A percentile compares a stretch with the other conserved stretches of the same genome.
These are phyloP conservation scores for Noccaea bulbosa DNA, from an alignment of 345 rosid genomes.

Conservation along the genomic window DNA sequence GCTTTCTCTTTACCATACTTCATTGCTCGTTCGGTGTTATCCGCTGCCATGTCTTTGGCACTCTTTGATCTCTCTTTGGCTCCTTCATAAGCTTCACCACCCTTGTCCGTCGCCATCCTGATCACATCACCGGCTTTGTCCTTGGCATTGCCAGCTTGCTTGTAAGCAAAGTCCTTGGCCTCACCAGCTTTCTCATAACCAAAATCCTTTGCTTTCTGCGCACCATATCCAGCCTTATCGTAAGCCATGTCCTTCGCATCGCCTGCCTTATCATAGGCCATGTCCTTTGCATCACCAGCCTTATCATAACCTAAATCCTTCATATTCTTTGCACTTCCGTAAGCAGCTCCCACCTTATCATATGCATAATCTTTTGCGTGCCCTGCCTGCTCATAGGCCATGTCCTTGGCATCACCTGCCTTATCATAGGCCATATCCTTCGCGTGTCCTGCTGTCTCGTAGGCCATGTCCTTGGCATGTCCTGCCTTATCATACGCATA, in stretches of 20 bases:
- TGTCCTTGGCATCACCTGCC: background rate
- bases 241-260: constrained; percentile 8
- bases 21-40: constrained; percentile 31
- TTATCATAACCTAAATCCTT: constrained; percentile 26
- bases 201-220: constrained; percentile 16
- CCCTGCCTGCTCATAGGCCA: background rate
- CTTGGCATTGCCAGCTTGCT: background rate
- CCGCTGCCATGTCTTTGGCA: constrained; percentile 39
- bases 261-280: constrained; percentile 20
- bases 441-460: constrained; percentile 18
- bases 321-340: background rate
- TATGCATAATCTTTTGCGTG: background rate
- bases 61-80: constrained; percentile 30
- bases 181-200: background rate
- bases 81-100: constrained; percentile 35
- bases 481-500: constrained; percentile 18
- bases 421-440: constrained; percentile 30
- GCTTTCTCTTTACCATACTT: constrained; percentile 43
- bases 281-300: constrained; percentile 24
- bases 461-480: constrained; percentile 33
- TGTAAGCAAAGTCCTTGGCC: background rate
- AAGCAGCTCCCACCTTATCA: constrained; percentile 25
- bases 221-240: background rate
- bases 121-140: constrained; percentile 29
- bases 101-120: constrained; percentile 29